phyloP scores from a whole-genome alignment of 2,329 filamentous ascomycete genomes.

The Nigrospora osmanthi region DNA sequence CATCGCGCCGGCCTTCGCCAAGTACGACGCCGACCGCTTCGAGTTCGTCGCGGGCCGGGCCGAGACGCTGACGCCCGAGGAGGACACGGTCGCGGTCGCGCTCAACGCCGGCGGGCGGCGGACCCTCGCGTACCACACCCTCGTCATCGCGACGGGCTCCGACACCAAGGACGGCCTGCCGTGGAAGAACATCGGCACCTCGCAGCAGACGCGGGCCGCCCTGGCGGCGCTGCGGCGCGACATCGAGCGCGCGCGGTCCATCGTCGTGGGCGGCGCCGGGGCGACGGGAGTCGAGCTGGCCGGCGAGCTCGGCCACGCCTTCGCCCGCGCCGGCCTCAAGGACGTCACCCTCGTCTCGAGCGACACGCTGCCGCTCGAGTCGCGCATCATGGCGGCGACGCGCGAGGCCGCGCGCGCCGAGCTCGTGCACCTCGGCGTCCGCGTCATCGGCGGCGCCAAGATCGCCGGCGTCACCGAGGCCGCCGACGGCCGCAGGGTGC shows the following conservation, averaged over 20 bases:
- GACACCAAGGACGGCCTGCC: slow-evolving; percentile 34
- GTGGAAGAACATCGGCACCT: slow-evolving; percentile 38
- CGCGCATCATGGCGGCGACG: slow-evolving; percentile 24
- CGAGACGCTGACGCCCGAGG: slow-evolving; percentile 29
- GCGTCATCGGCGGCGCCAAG: slow-evolving; percentile 29
- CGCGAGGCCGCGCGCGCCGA: slow-evolving; percentile 28
- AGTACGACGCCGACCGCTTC: slow-evolving; percentile 38
- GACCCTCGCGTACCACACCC: slow-evolving; percentile 38
- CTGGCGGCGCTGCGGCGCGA: slow-evolving; percentile 26
- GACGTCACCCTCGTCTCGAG: slow-evolving; percentile 35
- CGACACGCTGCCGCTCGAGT: slow-evolving; percentile 28
- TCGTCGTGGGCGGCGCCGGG: slow-evolving; percentile 45
- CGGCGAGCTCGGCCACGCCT: slow-evolving; percentile 42
- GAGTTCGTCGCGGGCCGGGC: slow-evolving; percentile 45
- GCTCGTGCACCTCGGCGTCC: slow-evolving; percentile 35
- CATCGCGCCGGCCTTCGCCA: slow-evolving; percentile 34
- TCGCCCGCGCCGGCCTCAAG: slow-evolving; percentile 33
- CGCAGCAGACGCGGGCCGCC: slow-evolving; percentile 30
- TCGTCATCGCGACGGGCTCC: slow-evolving; percentile 49
- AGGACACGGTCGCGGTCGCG: slow-evolving; percentile 33
- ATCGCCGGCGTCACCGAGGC: slow-evolving; percentile 16
- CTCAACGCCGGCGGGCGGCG: slow-evolving; percentile 23
- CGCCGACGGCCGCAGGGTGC: slow-evolving; percentile 7
- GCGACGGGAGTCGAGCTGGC: slow-evolving; percentile 41
- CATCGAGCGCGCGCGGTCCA: slow-evolving; percentile 33